Evolutionary conservation across 345 rosid species (phyloP).

Genomic region (Linum trigynum): DNA sequence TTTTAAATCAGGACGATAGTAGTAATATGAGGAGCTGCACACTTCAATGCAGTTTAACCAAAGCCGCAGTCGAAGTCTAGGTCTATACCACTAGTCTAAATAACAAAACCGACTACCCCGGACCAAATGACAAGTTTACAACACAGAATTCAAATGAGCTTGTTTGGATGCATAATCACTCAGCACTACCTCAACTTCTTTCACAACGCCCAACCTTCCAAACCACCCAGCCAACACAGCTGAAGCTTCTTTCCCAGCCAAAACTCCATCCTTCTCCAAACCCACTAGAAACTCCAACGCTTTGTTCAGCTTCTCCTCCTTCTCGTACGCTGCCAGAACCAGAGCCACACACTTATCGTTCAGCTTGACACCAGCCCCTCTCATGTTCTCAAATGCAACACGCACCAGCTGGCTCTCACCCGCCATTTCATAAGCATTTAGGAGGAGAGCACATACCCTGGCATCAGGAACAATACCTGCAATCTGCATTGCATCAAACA

Average conservation of each 20-base stretch:
- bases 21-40: too few relatives aligned
- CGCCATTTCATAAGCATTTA: slow-evolving; percentile 54
- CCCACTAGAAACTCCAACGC: slow-evolving; percentile 49
- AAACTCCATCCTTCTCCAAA: slow-evolving; percentile 45
- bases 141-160: not conserved
- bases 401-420: slow-evolving; percentile 54
- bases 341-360: slow-evolving; percentile 67
- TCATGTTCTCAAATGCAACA: slow-evolving; percentile 64
- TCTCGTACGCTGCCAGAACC: slow-evolving; percentile 50
- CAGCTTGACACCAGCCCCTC: slow-evolving; percentile 60
- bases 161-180: slow-evolving; percentile 30
- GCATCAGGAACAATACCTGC: slow-evolving; percentile 68
- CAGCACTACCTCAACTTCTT: slow-evolving; percentile 56
- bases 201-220: slow-evolving; percentile 55
- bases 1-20: too few relatives aligned
- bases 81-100: too few relatives aligned
- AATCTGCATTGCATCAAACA: slow-evolving; percentile 61
- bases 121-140: not conserved
- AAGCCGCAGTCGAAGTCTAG: too few relatives aligned
- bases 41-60: too few relatives aligned
- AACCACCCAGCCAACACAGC: slow-evolving; percentile 56
- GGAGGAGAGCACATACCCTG: slow-evolving; percentile 61
- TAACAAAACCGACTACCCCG: too few relatives aligned
- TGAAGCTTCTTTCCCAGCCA: slow-evolving; percentile 59
- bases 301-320: slow-evolving; percentile 41